These are phyloP conservation scores for Naumovozyma baii DNA, from an alignment of 805 yeast species.

Conservation along the genomic window DNA sequence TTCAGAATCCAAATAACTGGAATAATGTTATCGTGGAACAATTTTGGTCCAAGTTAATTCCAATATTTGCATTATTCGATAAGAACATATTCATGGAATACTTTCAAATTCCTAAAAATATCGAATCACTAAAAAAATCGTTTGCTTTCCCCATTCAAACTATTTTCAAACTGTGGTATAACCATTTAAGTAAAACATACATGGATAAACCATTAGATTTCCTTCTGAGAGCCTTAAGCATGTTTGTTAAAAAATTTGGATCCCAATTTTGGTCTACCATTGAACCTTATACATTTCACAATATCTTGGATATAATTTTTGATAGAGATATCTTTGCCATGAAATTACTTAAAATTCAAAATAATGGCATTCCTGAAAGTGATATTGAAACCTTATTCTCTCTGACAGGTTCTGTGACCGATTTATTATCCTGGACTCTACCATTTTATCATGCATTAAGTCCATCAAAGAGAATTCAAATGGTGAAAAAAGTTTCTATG, in stretches of 20 bases:
- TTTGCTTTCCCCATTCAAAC: conserved; percentile 25
- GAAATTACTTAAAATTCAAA: conserved; percentile 27
- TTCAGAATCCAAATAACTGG: conserved; percentile 46
- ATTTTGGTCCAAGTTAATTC: conserved; percentile 27
- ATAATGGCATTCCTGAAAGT: conserved; percentile 20
- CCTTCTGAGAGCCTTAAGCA: conserved; percentile 42
- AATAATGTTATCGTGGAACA: conserved; percentile 26
- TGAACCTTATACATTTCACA: conserved; percentile 45
- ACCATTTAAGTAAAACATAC: conserved; percentile 20
- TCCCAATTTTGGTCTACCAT: conserved; percentile 45
- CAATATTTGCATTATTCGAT: conserved; percentile 23
- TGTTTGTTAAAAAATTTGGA: conserved; percentile 36
- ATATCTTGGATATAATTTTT: conserved; percentile 50
- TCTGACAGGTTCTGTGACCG: conserved; percentile 31
- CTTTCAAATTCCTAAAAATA: conserved; percentile 24
- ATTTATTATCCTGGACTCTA: conserved; percentile 48
- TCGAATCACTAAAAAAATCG: conserved; percentile 23
- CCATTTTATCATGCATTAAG: conserved; percentile 37
- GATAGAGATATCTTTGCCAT: conserved; percentile 41
- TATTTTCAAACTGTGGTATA: conserved; percentile 28
- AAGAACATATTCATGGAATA: conserved; percentile 18
- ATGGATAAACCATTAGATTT: conserved; percentile 38
- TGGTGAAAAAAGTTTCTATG: conserved; percentile 43
- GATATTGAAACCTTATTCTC: conserved; percentile 23
- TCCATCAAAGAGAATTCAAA: conserved; percentile 42